phyloP scores from a whole-genome alignment of 306 rosid genomes.

The Medicago truncatula region DNA sequence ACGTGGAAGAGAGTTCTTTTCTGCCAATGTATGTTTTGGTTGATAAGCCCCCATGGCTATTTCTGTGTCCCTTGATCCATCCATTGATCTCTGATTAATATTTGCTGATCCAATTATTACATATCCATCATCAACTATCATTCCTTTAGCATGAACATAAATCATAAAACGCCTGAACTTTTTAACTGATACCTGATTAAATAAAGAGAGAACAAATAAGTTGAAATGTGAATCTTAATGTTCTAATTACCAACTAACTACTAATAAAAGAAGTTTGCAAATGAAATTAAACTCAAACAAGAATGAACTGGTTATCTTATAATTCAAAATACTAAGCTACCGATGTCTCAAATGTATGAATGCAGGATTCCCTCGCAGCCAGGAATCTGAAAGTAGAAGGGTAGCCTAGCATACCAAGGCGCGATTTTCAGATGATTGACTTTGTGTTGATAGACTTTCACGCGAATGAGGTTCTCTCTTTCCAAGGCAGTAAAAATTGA shows the following conservation, averaged over 20 bases:
- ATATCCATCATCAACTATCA: conserved; percentile 71
- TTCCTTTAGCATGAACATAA: conserved; percentile 81
- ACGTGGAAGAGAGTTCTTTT: conserved; percentile 60
- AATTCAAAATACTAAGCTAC: not conserved
- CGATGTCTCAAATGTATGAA: not conserved
- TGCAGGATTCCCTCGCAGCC: too few species aligned
- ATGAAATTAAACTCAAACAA: too few species aligned
- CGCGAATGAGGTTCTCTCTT: conserved; percentile 52
- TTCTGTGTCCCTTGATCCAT: conserved; percentile 84
- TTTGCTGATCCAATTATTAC: conserved; percentile 79
- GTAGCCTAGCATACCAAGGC: conserved; percentile 52
- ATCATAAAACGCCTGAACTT: conserved; percentile 72
- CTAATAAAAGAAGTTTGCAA: too few species aligned
- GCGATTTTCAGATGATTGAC: conserved; percentile 51
- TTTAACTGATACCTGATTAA: conserved; percentile 53
- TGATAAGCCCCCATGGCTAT: conserved; percentile 85
- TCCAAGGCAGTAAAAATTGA: conserved; percentile 78
- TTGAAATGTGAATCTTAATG: not conserved
- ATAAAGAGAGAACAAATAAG: conserved; percentile 12
- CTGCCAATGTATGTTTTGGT: conserved; percentile 63
- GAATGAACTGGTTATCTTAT: too few species aligned
- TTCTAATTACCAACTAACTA: not conserved
- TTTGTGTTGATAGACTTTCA: not conserved
- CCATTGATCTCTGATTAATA: conserved; percentile 80
- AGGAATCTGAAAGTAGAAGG: not conserved